Evolutionary conservation across 2,329 filamentous ascomycete genomes (phyloP).

Genomic region (Zymoseptoria pseudotritici): DNA sequence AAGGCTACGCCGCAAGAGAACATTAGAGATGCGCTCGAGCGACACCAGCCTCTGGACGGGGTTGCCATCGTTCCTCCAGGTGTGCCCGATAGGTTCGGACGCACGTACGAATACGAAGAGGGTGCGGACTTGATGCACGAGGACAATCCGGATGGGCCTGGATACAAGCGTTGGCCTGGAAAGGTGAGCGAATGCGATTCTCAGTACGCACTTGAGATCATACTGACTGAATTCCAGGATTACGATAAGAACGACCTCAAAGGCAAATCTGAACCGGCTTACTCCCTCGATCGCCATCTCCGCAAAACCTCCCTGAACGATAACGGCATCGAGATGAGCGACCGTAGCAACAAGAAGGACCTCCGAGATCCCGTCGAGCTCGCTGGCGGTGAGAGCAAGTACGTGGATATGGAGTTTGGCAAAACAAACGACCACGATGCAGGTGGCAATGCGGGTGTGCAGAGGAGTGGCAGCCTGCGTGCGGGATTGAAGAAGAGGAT

Average conservation of each 20-base stretch:
- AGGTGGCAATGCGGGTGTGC: slow-evolving; percentile 23
- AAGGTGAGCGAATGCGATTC: slow-evolving; percentile 49
- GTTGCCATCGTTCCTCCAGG: slow-evolving; percentile 71
- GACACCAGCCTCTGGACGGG: slow-evolving; percentile 74
- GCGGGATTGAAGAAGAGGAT: slow-evolving; percentile 41
- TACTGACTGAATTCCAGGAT: slow-evolving; percentile 29
- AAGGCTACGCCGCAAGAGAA: slow-evolving; percentile 73
- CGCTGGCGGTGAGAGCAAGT: slow-evolving; percentile 26
- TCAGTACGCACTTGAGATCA: background rate
- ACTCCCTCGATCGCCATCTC: slow-evolving; percentile 59
- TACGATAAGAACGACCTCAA: slow-evolving; percentile 74
- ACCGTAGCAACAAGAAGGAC: slow-evolving; percentile 27
- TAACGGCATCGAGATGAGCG: slow-evolving; percentile 38
- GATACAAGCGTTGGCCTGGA: slow-evolving; percentile 69
- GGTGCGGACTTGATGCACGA: slow-evolving; percentile 82
- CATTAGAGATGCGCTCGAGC: slow-evolving; percentile 63
- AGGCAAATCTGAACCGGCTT: slow-evolving; percentile 73
- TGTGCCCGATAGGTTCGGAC: slow-evolving; percentile 58
- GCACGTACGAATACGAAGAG: slow-evolving; percentile 70
- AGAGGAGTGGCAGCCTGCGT: slow-evolving; percentile 29
- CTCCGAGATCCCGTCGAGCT: slow-evolving; percentile 27
- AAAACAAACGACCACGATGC: slow-evolving; percentile 19
- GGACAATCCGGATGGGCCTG: slow-evolving; percentile 57
- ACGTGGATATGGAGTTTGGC: slow-evolving; percentile 27
- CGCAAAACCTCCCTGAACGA: slow-evolving; percentile 50